These are phyloP conservation scores for Uncinocarpus reesii DNA, from an alignment of 2,329 filamentous ascomycete genomes.

Conservation along the genomic window DNA sequence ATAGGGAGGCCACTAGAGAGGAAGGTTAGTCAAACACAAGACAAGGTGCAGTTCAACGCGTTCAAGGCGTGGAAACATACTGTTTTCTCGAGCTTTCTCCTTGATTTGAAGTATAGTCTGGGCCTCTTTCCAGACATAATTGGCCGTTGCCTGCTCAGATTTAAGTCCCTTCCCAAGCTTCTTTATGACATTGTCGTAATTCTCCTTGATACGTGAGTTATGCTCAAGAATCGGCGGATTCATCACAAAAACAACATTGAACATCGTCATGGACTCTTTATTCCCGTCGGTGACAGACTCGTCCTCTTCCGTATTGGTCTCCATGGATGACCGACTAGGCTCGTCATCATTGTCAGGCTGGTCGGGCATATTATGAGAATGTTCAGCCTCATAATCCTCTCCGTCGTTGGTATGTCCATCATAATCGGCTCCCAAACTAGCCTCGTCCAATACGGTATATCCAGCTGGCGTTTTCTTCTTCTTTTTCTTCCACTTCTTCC, in stretches of 20 bases:
- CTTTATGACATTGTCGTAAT: constrained; percentile 82
- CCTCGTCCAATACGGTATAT: constrained; percentile 17
- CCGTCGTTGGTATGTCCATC: background rate
- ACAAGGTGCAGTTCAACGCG: background rate
- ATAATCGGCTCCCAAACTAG: constrained; percentile 25
- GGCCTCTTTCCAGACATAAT: constrained; percentile 86
- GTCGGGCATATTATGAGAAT: background rate
- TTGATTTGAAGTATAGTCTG: constrained; percentile 72
- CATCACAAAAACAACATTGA: constrained; percentile 89
- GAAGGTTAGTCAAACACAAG: background rate
- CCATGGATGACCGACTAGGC: background rate
- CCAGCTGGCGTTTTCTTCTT: constrained; percentile 24
- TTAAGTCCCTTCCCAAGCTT: constrained; percentile 88
- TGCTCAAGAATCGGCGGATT: constrained; percentile 69
- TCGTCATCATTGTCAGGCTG: background rate
- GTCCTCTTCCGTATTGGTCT: constrained; percentile 4
- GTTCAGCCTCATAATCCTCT: background rate
- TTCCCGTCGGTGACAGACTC: constrained; percentile 20
- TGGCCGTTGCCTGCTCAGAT: constrained; percentile 78
- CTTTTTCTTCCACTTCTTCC: constrained; percentile 41
- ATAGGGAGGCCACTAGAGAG: constrained; percentile 26
- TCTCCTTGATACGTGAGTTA: constrained; percentile 59
- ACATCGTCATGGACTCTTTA: constrained; percentile 77
- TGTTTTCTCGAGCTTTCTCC: constrained; percentile 62
- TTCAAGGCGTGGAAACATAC: constrained; percentile 19